Evolutionary conservation across 2,329 filamentous ascomycete species (phyloP), one percentile per base, ranked within the genome.

Genomic region (Colletotrichum kahawae): DNA sequence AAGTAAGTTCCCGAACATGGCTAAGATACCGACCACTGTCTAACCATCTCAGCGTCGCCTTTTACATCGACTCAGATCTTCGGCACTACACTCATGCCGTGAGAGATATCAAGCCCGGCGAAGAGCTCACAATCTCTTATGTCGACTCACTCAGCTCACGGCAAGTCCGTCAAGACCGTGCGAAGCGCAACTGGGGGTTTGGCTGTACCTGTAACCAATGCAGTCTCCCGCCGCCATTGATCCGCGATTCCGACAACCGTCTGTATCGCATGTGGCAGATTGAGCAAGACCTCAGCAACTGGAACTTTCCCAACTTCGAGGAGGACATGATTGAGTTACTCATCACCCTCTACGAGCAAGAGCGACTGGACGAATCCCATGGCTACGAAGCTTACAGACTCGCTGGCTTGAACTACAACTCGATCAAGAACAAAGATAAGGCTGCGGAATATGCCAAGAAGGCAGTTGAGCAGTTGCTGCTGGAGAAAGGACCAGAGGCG

Each of bases 371-470:
- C 1, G 76, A 31, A 10, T 79, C 80, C 4, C 71, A 78, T 56
- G 75, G 83, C 33, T 78, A 81, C 70, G 83, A 84, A 76, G 83
- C 83, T 8, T 85, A 84, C 76, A 77, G 79, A 65, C 79, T 82
- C 24, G 84, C 85, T 21, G 85, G 85, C 27, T 73, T 85, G 24
- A 83, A 85, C 77, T 83, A 82, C 74, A 87, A 83, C 76, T 82
- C 81, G 1, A 79, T 79, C 4, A 85, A 85, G 27, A 82, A 85
- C 68, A 79, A 82, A 24, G 84, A 82, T 82, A 75, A 78, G 33
- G 84, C 85, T 9, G 79, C 81, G n/a, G 82, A 82, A 77, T 83
- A 85, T 72, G 85, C 84, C 10, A 76, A 78, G 5, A 72, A 85
- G 57, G 85, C 84, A 4, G 70, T 86, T 31, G 85, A 87, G 76